Percentiles rank a stretch among this genome's conserved stretches.
phyloP scores from a whole-genome alignment of 345 rosid genomes.

The Dimocarpus longan region DNA sequence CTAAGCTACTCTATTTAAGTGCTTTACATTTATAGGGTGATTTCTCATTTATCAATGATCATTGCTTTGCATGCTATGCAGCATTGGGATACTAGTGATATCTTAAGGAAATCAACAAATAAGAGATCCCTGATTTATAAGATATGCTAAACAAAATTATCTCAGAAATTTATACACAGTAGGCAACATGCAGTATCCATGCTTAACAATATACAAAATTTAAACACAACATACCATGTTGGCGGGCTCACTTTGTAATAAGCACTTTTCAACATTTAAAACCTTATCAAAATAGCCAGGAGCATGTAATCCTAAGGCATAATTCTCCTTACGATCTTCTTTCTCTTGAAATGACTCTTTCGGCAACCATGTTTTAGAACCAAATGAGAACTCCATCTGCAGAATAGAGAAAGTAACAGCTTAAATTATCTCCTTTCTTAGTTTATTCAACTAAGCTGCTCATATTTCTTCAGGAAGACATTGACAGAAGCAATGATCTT shows the following conservation, averaged over 20 bases:
- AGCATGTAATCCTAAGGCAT: conserved; percentile 85
- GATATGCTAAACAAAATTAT: not conserved
- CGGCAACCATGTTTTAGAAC: conserved; percentile 80
- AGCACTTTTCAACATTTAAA: conserved; percentile 72
- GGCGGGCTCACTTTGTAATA: conserved; percentile 84
- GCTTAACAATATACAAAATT: not conserved
- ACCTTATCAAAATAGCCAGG: conserved; percentile 94
- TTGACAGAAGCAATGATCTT: not conserved
- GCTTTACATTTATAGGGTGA: not conserved
- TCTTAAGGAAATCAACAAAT: not conserved
- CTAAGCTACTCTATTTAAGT: conserved; percentile 6
- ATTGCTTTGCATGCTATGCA: not conserved
- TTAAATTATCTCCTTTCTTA: conserved; percentile 3
- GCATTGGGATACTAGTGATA: not conserved
- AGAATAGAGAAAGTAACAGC: conserved; percentile 18
- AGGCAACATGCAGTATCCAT: not conserved
- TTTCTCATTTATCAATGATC: not conserved
- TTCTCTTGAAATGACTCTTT: conserved; percentile 55
- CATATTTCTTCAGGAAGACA: not conserved
- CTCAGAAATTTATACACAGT: not conserved
- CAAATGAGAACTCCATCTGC: conserved; percentile 96
- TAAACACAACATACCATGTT: conserved; percentile 54
- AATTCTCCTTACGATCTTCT: conserved; percentile 49
- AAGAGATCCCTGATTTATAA: not conserved
- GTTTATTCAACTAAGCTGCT: conserved; percentile 2